These are phyloP conservation scores for Marasmius oreades DNA, from an alignment of 1,284 basidiomycete genomes.

Conservation along the genomic window DNA sequence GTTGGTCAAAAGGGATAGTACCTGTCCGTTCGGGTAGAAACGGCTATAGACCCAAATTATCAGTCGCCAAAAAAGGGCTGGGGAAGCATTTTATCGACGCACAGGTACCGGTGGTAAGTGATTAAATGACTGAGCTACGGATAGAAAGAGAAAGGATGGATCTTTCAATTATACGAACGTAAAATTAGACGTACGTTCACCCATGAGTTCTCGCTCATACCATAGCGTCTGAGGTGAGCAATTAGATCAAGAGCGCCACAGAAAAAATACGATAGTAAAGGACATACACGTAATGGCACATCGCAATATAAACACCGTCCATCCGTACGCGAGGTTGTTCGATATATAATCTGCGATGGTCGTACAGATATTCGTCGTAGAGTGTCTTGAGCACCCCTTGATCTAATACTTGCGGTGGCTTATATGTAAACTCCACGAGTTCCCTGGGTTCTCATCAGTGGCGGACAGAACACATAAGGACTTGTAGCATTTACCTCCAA, in stretches of 20 bases:
- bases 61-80: not conserved
- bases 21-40: slow-evolving; percentile 85
- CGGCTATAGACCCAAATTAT: slow-evolving; percentile 45
- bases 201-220: slow-evolving; percentile 80
- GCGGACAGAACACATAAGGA: not conserved
- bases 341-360: slow-evolving; percentile 75
- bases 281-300: slow-evolving; percentile 80
- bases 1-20: slow-evolving; percentile 83
- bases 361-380: slow-evolving; percentile 47
- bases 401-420: slow-evolving; percentile 65
- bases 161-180: not conserved
- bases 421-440: slow-evolving; percentile 58
- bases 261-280: not conserved
- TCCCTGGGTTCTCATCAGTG: slow-evolving; percentile 33
- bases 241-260: slow-evolving; percentile 7
- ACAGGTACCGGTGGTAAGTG: slow-evolving; percentile 85
- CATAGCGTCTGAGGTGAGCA: slow-evolving; percentile 53
- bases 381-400: slow-evolving; percentile 44
- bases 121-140: slow-evolving; percentile 65
- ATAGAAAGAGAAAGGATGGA: slow-evolving; percentile 3
- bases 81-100: slow-evolving; percentile 23
- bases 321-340: slow-evolving; percentile 80
- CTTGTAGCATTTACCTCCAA: slow-evolving; percentile 65
- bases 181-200: slow-evolving; percentile 57
- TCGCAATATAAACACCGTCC: slow-evolving; percentile 88